A percentile compares a stretch with the other conserved stretches of the same genome.
Conservation (phyloP, 1,284 basidiomycete species). For the Cryptococcus sp. region DNA sequence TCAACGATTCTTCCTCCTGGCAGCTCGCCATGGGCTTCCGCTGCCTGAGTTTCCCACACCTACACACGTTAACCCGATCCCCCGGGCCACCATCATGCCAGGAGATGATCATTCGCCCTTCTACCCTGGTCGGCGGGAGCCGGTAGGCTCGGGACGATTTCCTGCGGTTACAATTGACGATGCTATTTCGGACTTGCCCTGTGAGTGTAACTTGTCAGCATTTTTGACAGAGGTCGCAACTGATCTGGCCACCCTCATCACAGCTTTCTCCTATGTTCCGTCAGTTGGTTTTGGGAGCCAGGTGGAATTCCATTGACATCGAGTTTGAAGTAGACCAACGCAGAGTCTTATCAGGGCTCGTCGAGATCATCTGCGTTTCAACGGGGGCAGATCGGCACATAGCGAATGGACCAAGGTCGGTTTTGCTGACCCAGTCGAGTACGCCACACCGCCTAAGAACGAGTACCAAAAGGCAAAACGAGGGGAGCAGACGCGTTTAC, state of each 20-base stretch:
- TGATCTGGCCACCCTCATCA: neutral
- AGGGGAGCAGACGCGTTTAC: neutral
- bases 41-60: conserved; percentile 33
- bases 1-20: conserved; percentile 31
- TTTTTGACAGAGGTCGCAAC: no score
- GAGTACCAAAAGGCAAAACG: conserved; percentile 21
- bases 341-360: neutral
- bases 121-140: conserved; percentile 15
- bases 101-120: conserved; percentile 7
- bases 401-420: conserved; percentile 22
- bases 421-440: conserved; percentile 7
- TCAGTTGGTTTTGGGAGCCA: neutral
- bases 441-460: conserved; percentile 11
- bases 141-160: conserved; percentile 21
- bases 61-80: conserved; percentile 28
- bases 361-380: conserved; percentile 2
- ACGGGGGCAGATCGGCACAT: neutral
- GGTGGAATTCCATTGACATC: no score
- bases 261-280: neutral
- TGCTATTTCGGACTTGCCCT: conserved; percentile 33
- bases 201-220: conserved; percentile 8
- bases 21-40: conserved; percentile 22
- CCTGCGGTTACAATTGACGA: conserved; percentile 28
- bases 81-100: conserved; percentile 13
- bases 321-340: no score